phyloP scores from a whole-genome alignment of 2,329 filamentous ascomycete genomes.

The Pseudocercospora eumusae region DNA sequence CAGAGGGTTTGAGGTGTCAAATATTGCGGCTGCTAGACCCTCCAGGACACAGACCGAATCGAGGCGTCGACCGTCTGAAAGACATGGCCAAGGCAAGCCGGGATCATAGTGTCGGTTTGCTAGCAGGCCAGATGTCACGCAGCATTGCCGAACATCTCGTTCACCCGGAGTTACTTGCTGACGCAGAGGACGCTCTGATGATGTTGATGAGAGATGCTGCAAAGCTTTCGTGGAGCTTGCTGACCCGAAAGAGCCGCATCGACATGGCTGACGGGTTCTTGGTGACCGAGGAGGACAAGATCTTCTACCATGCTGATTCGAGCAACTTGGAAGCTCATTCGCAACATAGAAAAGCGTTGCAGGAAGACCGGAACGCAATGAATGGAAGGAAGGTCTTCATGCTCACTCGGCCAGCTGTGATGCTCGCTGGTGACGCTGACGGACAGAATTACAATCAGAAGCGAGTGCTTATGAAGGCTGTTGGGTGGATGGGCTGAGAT shows the following conservation, averaged over 20 bases:
- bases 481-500: constrained; percentile 19
- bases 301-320: background rate
- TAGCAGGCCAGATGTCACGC: background rate
- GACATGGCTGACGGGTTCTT: background rate
- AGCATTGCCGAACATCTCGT: background rate
- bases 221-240: constrained; percentile 18
- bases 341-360: constrained; percentile 13
- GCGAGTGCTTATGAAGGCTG: constrained; percentile 14
- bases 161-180: background rate
- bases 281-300: background rate
- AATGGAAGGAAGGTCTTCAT: constrained; percentile 12
- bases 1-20: constrained; percentile 16
- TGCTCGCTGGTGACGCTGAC: constrained; percentile 13
- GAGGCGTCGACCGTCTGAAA: background rate
- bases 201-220: constrained; percentile 8
- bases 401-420: constrained; percentile 14
- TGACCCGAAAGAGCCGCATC: constrained; percentile 15
- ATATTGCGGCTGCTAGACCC: constrained; percentile 20
- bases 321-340: constrained; percentile 1
- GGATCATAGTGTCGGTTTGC: background rate
- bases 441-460: constrained; percentile 15
- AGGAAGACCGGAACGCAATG: constrained; percentile 10
- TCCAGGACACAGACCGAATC: background rate
- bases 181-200: background rate
- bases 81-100: constrained; percentile 9